phyloP scores from a whole-genome alignment of 306 rosid species.

The Citrullus colocynthis region DNA sequence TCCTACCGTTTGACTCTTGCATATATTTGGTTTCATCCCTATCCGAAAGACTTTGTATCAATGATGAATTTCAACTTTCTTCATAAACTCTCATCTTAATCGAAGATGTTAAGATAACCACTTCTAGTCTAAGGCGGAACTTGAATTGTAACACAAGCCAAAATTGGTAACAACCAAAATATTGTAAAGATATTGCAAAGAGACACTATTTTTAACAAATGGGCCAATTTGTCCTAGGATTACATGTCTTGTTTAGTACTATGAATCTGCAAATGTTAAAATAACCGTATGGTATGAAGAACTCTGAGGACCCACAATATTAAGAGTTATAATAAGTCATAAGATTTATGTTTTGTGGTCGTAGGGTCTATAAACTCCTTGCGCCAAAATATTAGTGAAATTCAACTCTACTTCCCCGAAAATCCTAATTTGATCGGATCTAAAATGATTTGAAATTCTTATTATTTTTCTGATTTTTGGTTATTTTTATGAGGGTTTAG shows the following conservation, averaged over 20 bases:
- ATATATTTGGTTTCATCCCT: neutral
- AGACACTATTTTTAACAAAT: neutral
- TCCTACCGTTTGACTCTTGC: neutral
- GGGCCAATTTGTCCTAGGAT: neutral
- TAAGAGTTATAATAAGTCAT: too few relatives aligned
- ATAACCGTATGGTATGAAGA: too few relatives aligned
- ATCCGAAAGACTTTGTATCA: neutral
- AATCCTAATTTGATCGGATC: too few relatives aligned
- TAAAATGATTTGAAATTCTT: too few relatives aligned
- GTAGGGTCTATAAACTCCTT: too few relatives aligned
- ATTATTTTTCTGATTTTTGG: too few relatives aligned
- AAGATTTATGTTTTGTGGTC: too few relatives aligned
- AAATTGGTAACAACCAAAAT: neutral
- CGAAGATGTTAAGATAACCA: neutral
- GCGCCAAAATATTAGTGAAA: too few relatives aligned
- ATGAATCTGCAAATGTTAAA: too few relatives aligned
- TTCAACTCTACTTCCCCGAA: too few relatives aligned
- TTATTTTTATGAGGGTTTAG: too few relatives aligned
- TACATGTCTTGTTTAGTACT: neutral
- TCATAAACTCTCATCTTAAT: neutral
- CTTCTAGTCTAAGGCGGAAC: neutral
- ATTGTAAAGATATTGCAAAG: neutral
- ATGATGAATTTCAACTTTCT: neutral
- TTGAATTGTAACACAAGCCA: neutral
- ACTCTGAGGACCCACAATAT: too few relatives aligned